Evolutionary conservation across 2,329 filamentous ascomycete species (phyloP), one percentile per base, ranked within the genome.

Genomic region (Alternaria triticimaculans): DNA sequence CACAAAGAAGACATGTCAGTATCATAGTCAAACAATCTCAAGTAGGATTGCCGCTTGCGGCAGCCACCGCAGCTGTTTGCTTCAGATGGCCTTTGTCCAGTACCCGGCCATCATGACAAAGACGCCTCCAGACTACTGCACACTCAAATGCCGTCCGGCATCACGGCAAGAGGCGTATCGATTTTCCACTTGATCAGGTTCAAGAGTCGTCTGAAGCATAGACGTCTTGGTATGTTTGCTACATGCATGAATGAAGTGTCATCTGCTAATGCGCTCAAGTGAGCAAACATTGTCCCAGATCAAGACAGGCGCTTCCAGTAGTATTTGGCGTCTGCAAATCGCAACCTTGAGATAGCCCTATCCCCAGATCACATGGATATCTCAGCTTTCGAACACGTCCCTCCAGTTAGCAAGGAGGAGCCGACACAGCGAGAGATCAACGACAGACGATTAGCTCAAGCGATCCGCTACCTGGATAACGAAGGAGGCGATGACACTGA

Each of bases 401-500:
- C 56, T n/a, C 58, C 55, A 11, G 28, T 48, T 8, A 63, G 46
- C 50, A 33, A 60, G 10, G 44, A 60, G 28, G 59, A 65, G 14
- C 33, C 55, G 33, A 63, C 53, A 12, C 51, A 62, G 25, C 59
- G 57, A 18, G 49, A 71, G 0, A 20, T 58, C 50, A 76, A 73
- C 48, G 58, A 79, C 48, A 60, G 53, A 14, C 69, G 70, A 37
- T 68, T 79, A 11, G 63, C 60, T 20, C 69, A 75, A 65, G 74
- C 75, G 3, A 71, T 78, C 51, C 65, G 62, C 23, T 79, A 79
- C 59, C 50, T 79, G 41, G 48, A 58, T 18, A 41, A 61, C 15
- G 68, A 75, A 55, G 72, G 74, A 26, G 67, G 67, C 6, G 37
- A 60, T 3, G 76, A 78, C 51, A 63, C 70, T 7, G 50, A 55